Base-by-base conservation (phyloP, 805 yeast species). In the Ogataea pini region DNA sequence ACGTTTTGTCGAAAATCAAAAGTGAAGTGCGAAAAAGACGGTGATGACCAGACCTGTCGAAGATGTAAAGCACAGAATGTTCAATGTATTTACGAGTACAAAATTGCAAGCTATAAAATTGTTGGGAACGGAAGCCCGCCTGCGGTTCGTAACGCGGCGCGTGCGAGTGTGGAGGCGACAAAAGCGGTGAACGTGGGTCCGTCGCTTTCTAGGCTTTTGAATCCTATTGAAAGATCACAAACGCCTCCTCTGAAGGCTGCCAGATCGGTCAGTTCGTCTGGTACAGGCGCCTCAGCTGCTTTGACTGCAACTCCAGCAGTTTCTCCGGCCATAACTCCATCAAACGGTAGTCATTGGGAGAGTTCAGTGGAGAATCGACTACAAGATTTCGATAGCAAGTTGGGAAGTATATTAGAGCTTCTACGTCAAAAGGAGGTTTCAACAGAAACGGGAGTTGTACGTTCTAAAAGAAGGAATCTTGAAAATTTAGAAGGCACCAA, bases 1-100 rank as follows among this genome's bases (percentile, higher is more conserved):
- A 71, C 79, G 19, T 72, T 73, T 56, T 84, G 90, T 61, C 75
- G 86, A 47, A 72, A 72, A 58, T 72, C 84, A 18, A 84, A 84
- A 63, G 82, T 83, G 22, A 81, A 76, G 62, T 84, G 90, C 56
- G 73, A 73, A 32, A 80, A 80, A 57, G 56, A 68, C 5, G 70
- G 68, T 2, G 61, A 57, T 52, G 65, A 61, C 44, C 57, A 77
- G 44, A 83, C 84, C 1, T 84, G 90, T 61, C 77, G 75, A 51
- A 61, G 87, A 48, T 84, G 90, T 60, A 54, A 70, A 13, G 72
- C 74, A 32, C 72, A 69, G 16, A 78, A 78, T 14, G 70, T 78
- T 24, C 76, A 74, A 38, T 84, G 89, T 57, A 76, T 77, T 25
- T 83, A 77, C 62, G 81, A 80, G 40, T 75, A 76, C 44, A 80